Percentiles rank a stretch among this genome's conserved stretches.
Conservation (phyloP, 106 monocot genomes). For the Xerophyta viscosa region DNA sequence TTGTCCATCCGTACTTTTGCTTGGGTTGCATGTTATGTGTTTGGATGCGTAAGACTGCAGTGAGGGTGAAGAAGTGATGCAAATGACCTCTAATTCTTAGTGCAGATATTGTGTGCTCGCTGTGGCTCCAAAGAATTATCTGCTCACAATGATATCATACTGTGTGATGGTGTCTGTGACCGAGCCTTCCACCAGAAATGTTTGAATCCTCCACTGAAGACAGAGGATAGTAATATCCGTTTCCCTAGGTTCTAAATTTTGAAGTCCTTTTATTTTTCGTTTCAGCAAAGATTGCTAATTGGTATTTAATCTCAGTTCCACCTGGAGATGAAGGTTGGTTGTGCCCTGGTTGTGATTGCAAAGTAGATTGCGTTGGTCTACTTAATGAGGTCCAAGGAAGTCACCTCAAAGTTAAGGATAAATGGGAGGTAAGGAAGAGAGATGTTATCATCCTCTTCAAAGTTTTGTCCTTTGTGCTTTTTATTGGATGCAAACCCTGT, state of each 20-base stretch:
- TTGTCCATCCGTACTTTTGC: no score
- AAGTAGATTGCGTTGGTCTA: conserved; percentile 69
- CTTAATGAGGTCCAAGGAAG: conserved; percentile 66
- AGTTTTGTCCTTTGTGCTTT: conserved; percentile 2
- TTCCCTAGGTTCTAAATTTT: no score
- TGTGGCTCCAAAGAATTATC: conserved; percentile 64
- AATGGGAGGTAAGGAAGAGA: conserved; percentile 65
- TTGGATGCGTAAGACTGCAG: no score
- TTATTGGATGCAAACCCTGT: no score
- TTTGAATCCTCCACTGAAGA: conserved; percentile 72
- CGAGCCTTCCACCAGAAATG: conserved; percentile 94
- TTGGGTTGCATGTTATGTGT: neutral
- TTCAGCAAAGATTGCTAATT: no score
- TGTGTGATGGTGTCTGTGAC: conserved; percentile 89
- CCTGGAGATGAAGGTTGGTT: conserved; percentile 86
- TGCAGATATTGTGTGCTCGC: conserved; percentile 87
- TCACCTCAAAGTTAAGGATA: conserved; percentile 53
- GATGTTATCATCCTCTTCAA: neutral
- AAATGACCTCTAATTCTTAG: conserved; percentile 1
- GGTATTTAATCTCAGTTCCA: conserved; percentile 51
- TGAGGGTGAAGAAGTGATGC: neutral
- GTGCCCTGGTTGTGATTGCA: conserved; percentile 94
- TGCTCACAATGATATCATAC: conserved; percentile 79
- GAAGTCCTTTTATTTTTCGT: no score
- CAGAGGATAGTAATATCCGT: conserved; percentile 55